Base-by-base conservation (phyloP, 495 filamentous ascomycete species). In the Trichoderma reesei region DNA sequence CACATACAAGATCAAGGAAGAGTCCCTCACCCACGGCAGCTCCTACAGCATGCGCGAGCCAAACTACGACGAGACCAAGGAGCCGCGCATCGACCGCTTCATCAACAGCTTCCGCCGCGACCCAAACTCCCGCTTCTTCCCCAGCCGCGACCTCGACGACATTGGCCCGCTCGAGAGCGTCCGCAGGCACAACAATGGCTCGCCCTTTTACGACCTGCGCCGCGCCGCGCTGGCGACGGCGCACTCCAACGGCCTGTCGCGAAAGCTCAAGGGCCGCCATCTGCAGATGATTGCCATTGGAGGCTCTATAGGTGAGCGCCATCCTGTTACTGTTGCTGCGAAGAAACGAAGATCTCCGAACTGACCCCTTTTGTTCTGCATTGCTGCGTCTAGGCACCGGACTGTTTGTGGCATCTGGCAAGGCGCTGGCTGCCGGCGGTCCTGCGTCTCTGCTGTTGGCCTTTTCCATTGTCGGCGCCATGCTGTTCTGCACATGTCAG, bases 201-300 rank as follows among this genome's bases (percentile, higher is more conserved):
- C 82, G 7, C 82, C 85, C 37, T 80, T 82, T 59, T 94, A 86
- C 72, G 90, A 97, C 76, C 65, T 90, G 46, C 87, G 92, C 64
- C 76, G 77, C 61, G 94, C 92, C 5, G 89, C 86, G 6, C 70
- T 83, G 33, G 86, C 84, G 46, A 92, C 92, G 0, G 92, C 93
- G 0, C 79, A 84, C 60, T 89, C 91, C 20, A 56, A 56, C 51
- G 86, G 87, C 16, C 80, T 98, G 37, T 83, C 88, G 60, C 79
- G 94, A 65, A 82, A 82, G 68, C 73, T 97, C 61, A 94, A 95
- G 74, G 86, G 88, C 16, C 82, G 92, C 46, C 92, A 97, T 79
- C 72, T 96, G 67, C 92, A 96, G 80, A 96, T 96, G 92, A 96
- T 96, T 79, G 92, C 92, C 7, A 95, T 96, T 68, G 92, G 92